phyloP scores from a whole-genome alignment of 371 early-diverging fungal genomes.

The Mortierella sp. region DNA sequence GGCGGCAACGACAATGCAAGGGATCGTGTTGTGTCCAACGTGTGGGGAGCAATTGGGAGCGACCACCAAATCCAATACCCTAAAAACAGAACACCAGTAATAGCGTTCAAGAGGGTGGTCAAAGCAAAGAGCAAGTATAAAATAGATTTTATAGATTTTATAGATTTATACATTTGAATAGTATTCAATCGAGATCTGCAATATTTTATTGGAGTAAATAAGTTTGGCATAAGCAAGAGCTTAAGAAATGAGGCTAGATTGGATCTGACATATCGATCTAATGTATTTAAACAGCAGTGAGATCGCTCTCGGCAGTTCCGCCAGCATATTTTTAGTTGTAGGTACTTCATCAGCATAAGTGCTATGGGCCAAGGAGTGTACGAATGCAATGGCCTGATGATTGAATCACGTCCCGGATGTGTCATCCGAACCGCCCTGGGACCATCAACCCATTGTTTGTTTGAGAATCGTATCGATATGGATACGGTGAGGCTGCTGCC shows the following conservation, averaged over 20 bases:
- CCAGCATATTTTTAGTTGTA: background rate
- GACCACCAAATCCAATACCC: constrained; percentile 14
- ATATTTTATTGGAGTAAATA: background rate
- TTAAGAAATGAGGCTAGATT: background rate
- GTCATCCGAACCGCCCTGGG: background rate
- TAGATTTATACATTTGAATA: background rate
- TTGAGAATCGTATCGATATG: background rate
- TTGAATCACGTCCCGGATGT: background rate
- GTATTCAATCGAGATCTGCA: background rate
- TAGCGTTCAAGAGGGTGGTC: background rate
- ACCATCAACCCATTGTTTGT: background rate
- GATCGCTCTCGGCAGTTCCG: background rate
- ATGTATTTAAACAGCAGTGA: background rate
- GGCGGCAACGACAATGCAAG: constrained; percentile 17
- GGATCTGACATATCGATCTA: background rate
- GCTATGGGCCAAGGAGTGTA: background rate
- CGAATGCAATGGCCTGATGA: constrained; percentile 3
- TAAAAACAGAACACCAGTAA: constrained; percentile 23
- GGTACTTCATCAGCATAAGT: background rate
- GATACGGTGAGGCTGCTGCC: background rate
- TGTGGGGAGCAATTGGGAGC: constrained; percentile 4
- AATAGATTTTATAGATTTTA: background rate
- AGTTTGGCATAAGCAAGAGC: background rate
- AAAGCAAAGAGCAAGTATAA: constrained; percentile 9
- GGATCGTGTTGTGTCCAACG: constrained; percentile 14